These are phyloP conservation scores for Massariosphaeria phaeospora DNA, from an alignment of 495 filamentous ascomycete species.

Conservation along the genomic window DNA sequence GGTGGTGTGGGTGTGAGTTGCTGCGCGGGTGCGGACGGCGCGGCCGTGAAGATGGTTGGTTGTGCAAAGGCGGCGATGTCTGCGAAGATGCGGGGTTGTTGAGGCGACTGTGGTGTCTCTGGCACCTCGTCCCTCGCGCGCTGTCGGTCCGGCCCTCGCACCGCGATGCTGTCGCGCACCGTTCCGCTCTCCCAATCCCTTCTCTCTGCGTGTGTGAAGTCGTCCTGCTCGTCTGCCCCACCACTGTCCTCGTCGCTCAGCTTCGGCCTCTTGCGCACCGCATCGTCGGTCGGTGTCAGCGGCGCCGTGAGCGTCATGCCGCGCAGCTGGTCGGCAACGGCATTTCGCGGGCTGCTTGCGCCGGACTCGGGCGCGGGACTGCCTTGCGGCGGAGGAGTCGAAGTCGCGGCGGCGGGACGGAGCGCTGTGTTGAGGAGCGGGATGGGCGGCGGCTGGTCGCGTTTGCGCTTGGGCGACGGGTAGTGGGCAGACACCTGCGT, in stretches of 20 bases:
- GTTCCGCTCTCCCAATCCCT: background rate
- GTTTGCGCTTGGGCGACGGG: constrained; percentile 34
- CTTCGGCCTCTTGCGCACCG: constrained; percentile 29
- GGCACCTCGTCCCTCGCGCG: too few relatives aligned
- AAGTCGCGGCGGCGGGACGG: constrained; percentile 5
- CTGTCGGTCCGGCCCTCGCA: background rate
- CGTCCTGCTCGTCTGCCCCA: background rate
- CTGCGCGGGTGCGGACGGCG: background rate
- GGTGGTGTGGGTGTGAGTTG: background rate
- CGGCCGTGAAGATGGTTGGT: constrained; percentile 9
- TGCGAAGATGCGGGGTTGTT: constrained; percentile 17
- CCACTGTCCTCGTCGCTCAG: constrained; percentile 10
- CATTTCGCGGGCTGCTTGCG: constrained; percentile 26
- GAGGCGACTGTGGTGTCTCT: constrained; percentile 2
- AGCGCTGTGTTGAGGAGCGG: constrained; percentile 24
- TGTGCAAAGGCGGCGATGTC: constrained; percentile 4
- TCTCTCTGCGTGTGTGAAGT: background rate
- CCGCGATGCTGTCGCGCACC: background rate
- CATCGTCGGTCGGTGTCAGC: constrained; percentile 20
- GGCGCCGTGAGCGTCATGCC: constrained; percentile 19
- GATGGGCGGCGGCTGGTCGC: constrained; percentile 17
- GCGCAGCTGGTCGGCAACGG: constrained; percentile 29
- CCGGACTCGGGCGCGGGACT: constrained; percentile 9
- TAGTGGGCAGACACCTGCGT: constrained; percentile 17
- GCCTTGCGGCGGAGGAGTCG: constrained; percentile 11